A percentile compares a stretch with the other conserved stretches of the same genome.
Conservation (phyloP, 2,329 filamentous ascomycete genomes). For the Colletotrichum sansevieriae region DNA sequence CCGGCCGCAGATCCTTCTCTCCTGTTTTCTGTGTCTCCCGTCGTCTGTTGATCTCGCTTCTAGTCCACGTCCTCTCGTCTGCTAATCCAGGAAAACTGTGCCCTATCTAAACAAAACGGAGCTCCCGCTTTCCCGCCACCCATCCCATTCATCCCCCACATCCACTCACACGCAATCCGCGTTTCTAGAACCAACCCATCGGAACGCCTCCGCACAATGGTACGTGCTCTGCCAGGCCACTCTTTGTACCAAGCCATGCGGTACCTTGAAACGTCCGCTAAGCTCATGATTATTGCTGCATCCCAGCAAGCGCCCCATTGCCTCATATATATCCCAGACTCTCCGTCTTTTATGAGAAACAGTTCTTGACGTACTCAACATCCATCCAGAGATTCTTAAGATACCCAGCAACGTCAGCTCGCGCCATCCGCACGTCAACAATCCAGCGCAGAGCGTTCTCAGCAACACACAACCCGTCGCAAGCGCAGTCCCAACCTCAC, state of each 20-base stretch:
- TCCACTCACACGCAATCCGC: slow-evolving; percentile 10
- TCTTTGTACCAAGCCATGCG: background rate
- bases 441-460: slow-evolving; percentile 34
- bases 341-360: background rate
- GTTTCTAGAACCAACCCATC: slow-evolving; percentile 26
- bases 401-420: slow-evolving; percentile 26
- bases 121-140: background rate
- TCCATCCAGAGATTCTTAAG: slow-evolving; percentile 16
- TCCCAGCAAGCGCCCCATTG: slow-evolving; percentile 14
- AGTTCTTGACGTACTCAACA: slow-evolving; percentile 4
- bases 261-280: slow-evolving; percentile 3
- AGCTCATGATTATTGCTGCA: slow-evolving; percentile 9
- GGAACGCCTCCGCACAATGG: slow-evolving; percentile 28
- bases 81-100: background rate
- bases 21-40: background rate
- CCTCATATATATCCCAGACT: slow-evolving; percentile 31
- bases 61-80: background rate
- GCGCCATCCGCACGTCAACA: slow-evolving; percentile 2
- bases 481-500: slow-evolving; percentile 27
- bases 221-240: slow-evolving; percentile 19
- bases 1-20: slow-evolving; percentile 18
- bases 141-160: slow-evolving; percentile 8
- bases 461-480: slow-evolving; percentile 30
- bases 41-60: background rate
- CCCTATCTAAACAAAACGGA: slow-evolving; percentile 8